Conservation (phyloP, 2,329 filamentous ascomycete genomes). For the Colletotrichum chlorophyti region DNA sequence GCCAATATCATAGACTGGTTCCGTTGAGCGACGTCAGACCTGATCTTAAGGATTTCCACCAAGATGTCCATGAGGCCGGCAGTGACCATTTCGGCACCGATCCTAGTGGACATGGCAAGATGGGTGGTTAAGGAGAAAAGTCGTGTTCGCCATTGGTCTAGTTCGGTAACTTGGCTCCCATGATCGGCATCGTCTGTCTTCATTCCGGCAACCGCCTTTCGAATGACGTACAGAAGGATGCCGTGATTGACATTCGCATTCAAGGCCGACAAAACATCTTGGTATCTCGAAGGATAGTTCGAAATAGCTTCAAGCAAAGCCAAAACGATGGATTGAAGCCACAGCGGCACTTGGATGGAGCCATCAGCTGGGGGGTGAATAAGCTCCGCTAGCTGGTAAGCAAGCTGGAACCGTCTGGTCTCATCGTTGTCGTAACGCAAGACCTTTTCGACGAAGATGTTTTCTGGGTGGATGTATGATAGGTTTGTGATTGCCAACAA, state of each 20-base stretch:
- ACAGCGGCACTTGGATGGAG: constrained; percentile 71
- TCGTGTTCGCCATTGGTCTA: constrained; percentile 89
- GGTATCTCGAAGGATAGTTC: constrained; percentile 75
- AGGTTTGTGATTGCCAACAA: constrained; percentile 89
- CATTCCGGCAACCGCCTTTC: constrained; percentile 88
- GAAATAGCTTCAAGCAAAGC: constrained; percentile 85
- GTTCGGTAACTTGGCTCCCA: constrained; percentile 67
- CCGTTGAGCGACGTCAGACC: constrained; percentile 81
- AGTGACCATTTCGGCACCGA: constrained; percentile 83
- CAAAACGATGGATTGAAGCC: constrained; percentile 83
- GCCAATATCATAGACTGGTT: constrained; percentile 84
- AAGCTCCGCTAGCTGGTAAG: constrained; percentile 90
- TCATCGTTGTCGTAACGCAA: constrained; percentile 89
- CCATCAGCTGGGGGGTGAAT: constrained; percentile 82
- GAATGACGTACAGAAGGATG: constrained; percentile 88
- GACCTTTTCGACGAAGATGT: constrained; percentile 84
- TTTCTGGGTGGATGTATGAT: constrained; percentile 85
- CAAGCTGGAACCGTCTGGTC: constrained; percentile 85
- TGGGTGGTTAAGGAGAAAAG: constrained; percentile 88
- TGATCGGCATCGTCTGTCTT: constrained; percentile 61
- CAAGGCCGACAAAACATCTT: constrained; percentile 87
- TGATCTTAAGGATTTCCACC: constrained; percentile 84
- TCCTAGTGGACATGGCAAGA: constrained; percentile 76
- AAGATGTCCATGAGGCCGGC: constrained; percentile 90
- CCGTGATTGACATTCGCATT: constrained; percentile 97